These are phyloP conservation scores for Carex pumila DNA, from an alignment of 176 grass and related monocot species.

Conservation along the genomic window DNA sequence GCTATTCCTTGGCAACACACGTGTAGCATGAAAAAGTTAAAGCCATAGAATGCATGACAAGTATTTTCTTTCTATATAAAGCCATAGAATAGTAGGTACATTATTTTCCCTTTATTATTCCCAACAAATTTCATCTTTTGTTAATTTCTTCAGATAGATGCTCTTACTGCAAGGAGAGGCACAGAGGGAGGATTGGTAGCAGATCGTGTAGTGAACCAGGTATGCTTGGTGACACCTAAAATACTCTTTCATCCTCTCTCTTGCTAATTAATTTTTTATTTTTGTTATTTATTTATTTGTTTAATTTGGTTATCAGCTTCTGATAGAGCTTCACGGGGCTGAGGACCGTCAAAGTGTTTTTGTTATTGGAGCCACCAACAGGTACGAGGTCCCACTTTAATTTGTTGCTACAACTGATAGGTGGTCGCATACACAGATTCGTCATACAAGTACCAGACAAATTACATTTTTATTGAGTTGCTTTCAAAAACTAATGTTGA, in stretches of 20 bases:
- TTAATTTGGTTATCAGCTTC: conserved; percentile 39
- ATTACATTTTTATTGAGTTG: neutral
- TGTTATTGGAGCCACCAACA: conserved; percentile 94
- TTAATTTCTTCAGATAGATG: too few relatives aligned
- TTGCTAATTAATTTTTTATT: neutral
- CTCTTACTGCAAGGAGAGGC: too few relatives aligned
- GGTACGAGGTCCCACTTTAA: conserved; percentile 24
- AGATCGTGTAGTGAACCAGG: conserved; percentile 70
- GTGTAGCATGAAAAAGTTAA: too few relatives aligned
- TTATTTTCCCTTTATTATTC: too few relatives aligned
- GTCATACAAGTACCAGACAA: neutral
- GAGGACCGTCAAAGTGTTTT: conserved; percentile 65
- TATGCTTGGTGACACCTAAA: neutral
- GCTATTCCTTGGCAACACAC: too few relatives aligned
- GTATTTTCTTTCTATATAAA: too few relatives aligned
- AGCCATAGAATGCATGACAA: too few relatives aligned
- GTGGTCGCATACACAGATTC: too few relatives aligned
- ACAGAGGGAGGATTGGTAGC: conserved; percentile 26
- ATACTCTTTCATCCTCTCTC: neutral
- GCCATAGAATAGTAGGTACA: too few relatives aligned
- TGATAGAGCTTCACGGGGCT: conserved; percentile 82
- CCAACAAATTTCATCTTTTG: too few relatives aligned
- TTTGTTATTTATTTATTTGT: neutral
- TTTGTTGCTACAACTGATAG: neutral
- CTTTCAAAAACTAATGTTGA: neutral